Base-by-base conservation (phyloP, 2,329 filamentous ascomycete species). In the Acephala macrosclerotiorum region DNA sequence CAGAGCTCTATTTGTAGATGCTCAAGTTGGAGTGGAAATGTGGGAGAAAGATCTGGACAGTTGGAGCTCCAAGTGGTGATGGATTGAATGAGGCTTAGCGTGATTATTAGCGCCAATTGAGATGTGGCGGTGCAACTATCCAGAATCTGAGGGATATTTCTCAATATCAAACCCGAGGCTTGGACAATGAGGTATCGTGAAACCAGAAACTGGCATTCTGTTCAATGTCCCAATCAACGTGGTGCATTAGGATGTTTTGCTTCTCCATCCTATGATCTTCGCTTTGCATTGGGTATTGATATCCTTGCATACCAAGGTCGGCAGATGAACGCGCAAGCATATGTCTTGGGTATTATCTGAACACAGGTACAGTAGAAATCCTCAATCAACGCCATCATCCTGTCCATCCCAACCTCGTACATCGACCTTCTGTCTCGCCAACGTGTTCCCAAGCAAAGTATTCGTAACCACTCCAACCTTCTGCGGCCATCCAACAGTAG, bases 401-500 rank as follows among this genome's bases (percentile, higher is more conserved):
- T 68, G 55, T 8, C 68, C 71, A 68, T 72, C 71, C 73, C 71
- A 74, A 20, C 66, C 71, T 45, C 67, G 69, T 1, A 64, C 61
- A 66, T 75, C 71, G 40, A 75, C 72, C 45, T 75, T 75, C 63
- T 74, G 70, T 57, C 73, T 68, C 9, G 73, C 70, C 20, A 75
- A 49, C 3, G 73, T 75, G 65, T 75, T 76, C n/a, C 74, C 74
- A 11, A 75, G 58, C 40, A 76, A 65, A 11, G 70, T 75, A 67
- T 75, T 77, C 26, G 75, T 75, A 9, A 75, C 71, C 22, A 75
- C 61, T 6, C 72, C 73, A 40, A 75, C 72, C 45, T 61, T 70
- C 47, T 75, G 72, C 14, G 71, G 74, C 74, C 72, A 75, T n/a
- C 70, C 71, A 45, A 57, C 56, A n/a, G 68, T 51, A 45, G 70